Evolutionary conservation across 805 yeast species (phyloP), one percentile per base, ranked within the genome.

Genomic region (Sugiyamaella floridensis): DNA sequence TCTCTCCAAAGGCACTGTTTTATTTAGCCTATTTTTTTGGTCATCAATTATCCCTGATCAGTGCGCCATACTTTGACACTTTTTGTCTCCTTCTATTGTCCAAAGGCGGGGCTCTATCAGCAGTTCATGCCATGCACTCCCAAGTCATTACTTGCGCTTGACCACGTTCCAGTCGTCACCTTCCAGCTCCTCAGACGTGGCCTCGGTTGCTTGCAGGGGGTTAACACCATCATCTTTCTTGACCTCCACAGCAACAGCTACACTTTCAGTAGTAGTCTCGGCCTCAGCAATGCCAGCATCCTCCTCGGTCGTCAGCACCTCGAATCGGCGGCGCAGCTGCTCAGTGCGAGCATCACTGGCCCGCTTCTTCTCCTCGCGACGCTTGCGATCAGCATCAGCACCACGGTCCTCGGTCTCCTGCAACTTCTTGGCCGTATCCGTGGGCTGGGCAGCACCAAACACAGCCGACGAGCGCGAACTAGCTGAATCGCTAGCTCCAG

Each of bases 361-460:
- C 28, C 45, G 28, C 55, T 53, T 52, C 42, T 43, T 19, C 15
- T 48, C 54, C 40, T 50, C 41, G n/a, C 48, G 48, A 18, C 51
- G 45, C 44, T 50, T 22, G 43, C 40, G 34, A 26, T 48, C 56
- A 14, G 37, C 51, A 46, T 57, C 54, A 9, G 20, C n/a, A 40
- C 57, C 45, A 52, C 56, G 45, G 43, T 48, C 74, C 55, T 85
- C 90, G 19, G 85, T 69, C 60, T 85, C 92, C 45, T 75, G 69
- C 58, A 79, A 81, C 58, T 79, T 82, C 22, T 86, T 74, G 19
- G 82, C 71, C 2, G 85, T 80, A 66, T 88, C 96, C 5, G 88
- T 92, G 1, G 96, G 96, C 68, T 81, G 86, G 0, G 96, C 96
- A 4, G 78, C 71, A 0, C 96, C 96, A 71, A 89, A 88, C 4